A percentile compares a stretch with the other conserved stretches of the same genome.
phyloP scores from a whole-genome alignment of 768 basidiomycete genomes.

The Boletus speciosus region DNA sequence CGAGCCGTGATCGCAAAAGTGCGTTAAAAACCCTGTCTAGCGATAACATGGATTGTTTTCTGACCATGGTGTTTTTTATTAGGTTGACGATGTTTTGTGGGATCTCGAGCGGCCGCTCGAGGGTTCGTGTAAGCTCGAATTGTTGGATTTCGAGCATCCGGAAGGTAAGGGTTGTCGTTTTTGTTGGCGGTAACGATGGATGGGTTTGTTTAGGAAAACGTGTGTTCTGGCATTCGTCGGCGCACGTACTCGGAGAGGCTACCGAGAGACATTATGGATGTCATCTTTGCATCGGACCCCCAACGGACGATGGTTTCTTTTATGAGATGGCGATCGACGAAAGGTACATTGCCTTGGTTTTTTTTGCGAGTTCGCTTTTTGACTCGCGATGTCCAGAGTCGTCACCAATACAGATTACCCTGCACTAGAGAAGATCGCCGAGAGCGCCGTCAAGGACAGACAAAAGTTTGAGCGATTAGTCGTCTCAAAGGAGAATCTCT shows the following conservation, averaged over 20 bases:
- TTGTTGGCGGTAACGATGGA: too few species aligned
- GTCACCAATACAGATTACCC: constrained; percentile 84
- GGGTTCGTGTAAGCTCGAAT: constrained; percentile 68
- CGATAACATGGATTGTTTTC: not conserved
- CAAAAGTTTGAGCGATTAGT: constrained; percentile 95
- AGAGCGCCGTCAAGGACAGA: constrained; percentile 89
- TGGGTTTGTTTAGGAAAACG: constrained; percentile 61
- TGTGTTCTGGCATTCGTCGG: constrained; percentile 99
- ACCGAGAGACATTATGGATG: constrained; percentile 96
- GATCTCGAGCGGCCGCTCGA: constrained; percentile 96
- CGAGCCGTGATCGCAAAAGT: constrained; percentile 92
- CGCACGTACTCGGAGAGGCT: constrained; percentile 96
- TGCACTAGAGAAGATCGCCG: constrained; percentile 82
- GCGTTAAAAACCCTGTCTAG: constrained; percentile 6
- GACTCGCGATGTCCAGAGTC: constrained; percentile 42
- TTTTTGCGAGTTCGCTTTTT: too few species aligned
- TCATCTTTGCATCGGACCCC: constrained; percentile 94
- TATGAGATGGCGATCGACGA: constrained; percentile 96
- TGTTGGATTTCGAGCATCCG: constrained; percentile 90
- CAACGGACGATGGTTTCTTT: constrained; percentile 98
- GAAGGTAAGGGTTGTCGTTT: constrained; percentile 48
- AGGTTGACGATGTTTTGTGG: constrained; percentile 86
- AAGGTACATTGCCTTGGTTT: constrained; percentile 39
- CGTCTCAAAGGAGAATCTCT: constrained; percentile 88
- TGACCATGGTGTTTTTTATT: not conserved